Evolutionary conservation across 495 filamentous ascomycete genomes (phyloP), one percentile per base, ranked within the genome.

Genomic region (Annulohypoxylon stygium): DNA sequence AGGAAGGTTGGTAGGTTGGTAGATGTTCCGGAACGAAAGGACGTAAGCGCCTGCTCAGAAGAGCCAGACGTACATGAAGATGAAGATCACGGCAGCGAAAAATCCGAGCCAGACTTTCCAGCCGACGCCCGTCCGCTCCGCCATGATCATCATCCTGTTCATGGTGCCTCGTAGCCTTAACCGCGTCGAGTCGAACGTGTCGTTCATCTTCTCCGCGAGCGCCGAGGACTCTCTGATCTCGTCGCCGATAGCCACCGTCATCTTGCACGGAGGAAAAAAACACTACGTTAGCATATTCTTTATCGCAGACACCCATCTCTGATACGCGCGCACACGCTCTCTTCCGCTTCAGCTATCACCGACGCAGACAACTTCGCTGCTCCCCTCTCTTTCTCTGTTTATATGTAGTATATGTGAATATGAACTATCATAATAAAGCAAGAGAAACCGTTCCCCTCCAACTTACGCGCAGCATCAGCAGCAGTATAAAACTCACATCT

Each of bases 71-170:
- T 93, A 99, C 67, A 89, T 86, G 81, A 99, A 99, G 57, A 97
- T 67, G 14, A 93, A 72, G 63, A 90, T 88, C 20, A 99, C 93
- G 3, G 89, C 90, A 36, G 86, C 82, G 76, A 99, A 97, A 81
- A 99, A 98, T 18, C 81, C 86, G 54, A 97, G 77, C 96, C 97
- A 99, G 26, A 94, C 92, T 81, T 88, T 93, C 96, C 96, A 99
- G 69, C 94, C 92, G 30, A 99, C 90, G 3, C 97, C 97, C 11
- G 94, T 97, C 75, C 90, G 85, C 82, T 97, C 90, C 4, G 96
- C 97, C 96, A 99, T 98, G 66, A 94, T 79, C 65, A 98, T 82
- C 96, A 99, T 99, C 33, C 94, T 86, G 76, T 93, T 97, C 96
- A 99, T 98, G 45, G 97, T 98, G 45, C 95, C 93, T 16, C 90